These are phyloP conservation scores for Ulota crispa DNA, from an alignment of 225 moss, liverwort and hornwort species.

Conservation along the genomic window DNA sequence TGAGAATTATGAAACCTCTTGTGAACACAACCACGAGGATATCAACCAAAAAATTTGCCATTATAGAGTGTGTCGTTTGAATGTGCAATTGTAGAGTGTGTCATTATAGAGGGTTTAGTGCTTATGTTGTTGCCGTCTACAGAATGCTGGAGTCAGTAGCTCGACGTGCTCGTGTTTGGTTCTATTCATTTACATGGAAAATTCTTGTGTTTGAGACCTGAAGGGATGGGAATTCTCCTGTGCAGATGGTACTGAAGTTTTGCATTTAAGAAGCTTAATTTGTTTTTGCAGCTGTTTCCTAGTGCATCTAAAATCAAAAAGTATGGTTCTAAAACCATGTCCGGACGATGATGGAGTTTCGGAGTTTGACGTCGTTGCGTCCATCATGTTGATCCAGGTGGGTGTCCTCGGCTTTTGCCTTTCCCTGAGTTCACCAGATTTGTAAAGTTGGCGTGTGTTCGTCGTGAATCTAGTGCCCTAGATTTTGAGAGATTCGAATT, in stretches of 20 bases:
- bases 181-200: not conserved
- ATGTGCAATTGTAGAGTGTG: not conserved
- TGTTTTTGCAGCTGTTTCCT: not conserved
- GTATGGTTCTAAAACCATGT: constrained; percentile 21
- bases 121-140: not conserved
- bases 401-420: not conserved
- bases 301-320: not conserved
- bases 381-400: constrained; percentile 32
- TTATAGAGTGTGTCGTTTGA: not conserved
- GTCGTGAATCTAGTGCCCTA: too few species aligned
- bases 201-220: not conserved
- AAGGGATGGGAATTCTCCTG: not conserved
- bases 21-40: not conserved
- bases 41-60: not conserved
- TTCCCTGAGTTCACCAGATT: too few species aligned
- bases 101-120: not conserved
- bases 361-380: constrained; percentile 17
- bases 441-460: too few species aligned
- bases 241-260: constrained; percentile 2
- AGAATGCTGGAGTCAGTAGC: not conserved
- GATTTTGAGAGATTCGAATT: too few species aligned
- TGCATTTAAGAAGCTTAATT: not conserved
- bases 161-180: not conserved
- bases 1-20: not conserved
- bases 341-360: constrained; percentile 13